These are phyloP conservation scores for Usnea hakonensis DNA, from an alignment of 495 filamentous ascomycete species.

Conservation along the genomic window DNA sequence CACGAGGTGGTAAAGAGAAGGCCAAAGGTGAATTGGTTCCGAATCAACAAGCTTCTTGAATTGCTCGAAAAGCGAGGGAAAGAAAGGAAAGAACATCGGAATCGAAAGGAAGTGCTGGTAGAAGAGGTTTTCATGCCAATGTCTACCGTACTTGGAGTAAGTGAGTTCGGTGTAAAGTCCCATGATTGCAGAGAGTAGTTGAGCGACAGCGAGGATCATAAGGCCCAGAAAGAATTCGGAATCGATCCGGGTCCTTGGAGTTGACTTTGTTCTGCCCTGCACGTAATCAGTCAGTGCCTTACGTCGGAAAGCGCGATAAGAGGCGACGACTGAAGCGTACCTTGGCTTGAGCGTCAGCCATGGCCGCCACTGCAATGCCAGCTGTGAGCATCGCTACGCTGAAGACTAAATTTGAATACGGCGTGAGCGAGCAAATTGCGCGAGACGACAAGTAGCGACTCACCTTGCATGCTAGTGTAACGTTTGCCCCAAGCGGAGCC, in stretches of 20 bases:
- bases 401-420: conserved; percentile 37
- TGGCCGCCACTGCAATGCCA: conserved; percentile 77
- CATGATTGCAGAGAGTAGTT: conserved; percentile 86
- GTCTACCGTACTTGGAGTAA: conserved; percentile 73
- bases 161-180: conserved; percentile 88
- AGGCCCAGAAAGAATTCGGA: conserved; percentile 64
- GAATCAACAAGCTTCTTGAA: conserved; percentile 18
- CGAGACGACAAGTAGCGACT: not conserved
- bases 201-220: conserved; percentile 75
- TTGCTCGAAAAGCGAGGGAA: conserved; percentile 36
- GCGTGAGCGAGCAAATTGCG: not conserved
- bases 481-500: conserved; percentile 76
- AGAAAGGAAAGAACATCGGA: conserved; percentile 50
- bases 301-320: too few relatives aligned
- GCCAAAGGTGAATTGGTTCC: conserved; percentile 26
- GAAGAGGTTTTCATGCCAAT: conserved; percentile 96
- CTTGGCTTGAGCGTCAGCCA: conserved; percentile 79
- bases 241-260: conserved; percentile 12
- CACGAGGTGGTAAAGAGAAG: conserved; percentile 35
- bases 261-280: conserved; percentile 26
- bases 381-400: conserved; percentile 75
- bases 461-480: conserved; percentile 65
- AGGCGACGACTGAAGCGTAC: conserved; percentile 36
- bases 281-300: not conserved
- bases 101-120: conserved; percentile 79